Percentiles rank a stretch among this genome's conserved stretches.
These are phyloP conservation scores for Epichloe uncinata DNA, from an alignment of 2,329 filamentous ascomycete species.

Conservation along the genomic window DNA sequence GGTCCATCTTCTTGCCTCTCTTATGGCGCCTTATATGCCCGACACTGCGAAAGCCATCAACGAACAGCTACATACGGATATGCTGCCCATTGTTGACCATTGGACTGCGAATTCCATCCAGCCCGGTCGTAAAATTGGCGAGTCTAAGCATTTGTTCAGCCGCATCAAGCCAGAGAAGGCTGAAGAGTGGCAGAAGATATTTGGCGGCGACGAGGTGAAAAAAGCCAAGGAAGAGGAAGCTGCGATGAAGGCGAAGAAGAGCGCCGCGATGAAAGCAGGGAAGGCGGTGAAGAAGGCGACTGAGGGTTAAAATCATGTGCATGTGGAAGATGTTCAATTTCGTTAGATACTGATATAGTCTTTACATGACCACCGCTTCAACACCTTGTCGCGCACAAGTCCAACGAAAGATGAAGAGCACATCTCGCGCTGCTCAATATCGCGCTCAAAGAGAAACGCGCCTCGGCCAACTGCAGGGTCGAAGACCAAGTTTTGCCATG, in stretches of 20 bases:
- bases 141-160: constrained; percentile 58
- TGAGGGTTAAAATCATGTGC: too few relatives aligned
- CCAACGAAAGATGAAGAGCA: too few relatives aligned
- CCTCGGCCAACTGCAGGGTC: too few relatives aligned
- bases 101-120: constrained; percentile 45
- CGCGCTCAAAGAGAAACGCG: too few relatives aligned
- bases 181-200: constrained; percentile 61
- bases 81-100: constrained; percentile 44
- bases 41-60: constrained; percentile 55
- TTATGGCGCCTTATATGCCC: constrained; percentile 66
- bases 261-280: not conserved
- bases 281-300: too few relatives aligned
- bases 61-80: constrained; percentile 47
- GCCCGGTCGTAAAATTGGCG: constrained; percentile 61
- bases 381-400: too few relatives aligned
- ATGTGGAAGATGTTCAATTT: too few relatives aligned
- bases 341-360: too few relatives aligned
- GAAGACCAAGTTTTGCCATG: too few relatives aligned
- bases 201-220: constrained; percentile 43
- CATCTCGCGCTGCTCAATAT: too few relatives aligned
- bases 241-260: not conserved
- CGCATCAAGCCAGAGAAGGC: constrained; percentile 63
- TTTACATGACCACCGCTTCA: too few relatives aligned
- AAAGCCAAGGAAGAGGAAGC: constrained; percentile 43
- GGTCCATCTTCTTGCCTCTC: constrained; percentile 58